Conservation (phyloP, 2,329 filamentous ascomycete genomes). For the Harringtonia lauricola region DNA sequence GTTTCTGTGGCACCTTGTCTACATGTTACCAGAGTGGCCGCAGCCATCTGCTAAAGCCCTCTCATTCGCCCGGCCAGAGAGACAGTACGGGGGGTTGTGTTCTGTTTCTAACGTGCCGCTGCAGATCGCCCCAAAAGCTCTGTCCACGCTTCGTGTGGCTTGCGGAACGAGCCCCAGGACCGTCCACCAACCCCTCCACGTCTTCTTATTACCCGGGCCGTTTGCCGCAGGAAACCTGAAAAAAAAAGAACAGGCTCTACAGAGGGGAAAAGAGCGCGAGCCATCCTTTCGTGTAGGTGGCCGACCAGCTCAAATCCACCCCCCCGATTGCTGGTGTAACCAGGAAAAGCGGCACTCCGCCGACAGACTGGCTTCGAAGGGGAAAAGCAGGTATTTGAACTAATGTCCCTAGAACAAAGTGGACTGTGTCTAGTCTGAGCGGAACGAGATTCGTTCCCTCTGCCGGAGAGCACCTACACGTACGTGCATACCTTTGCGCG, state of each 20-base stretch:
- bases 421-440: not conserved
- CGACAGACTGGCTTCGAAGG: not conserved
- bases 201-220: not conserved
- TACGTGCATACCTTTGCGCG: not conserved
- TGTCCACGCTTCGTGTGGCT: slow-evolving; percentile 1
- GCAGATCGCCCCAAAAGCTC: slow-evolving; percentile 4
- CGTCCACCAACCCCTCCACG: not conserved
- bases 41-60: too few species aligned
- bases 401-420: not conserved
- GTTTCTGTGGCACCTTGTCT: not conserved
- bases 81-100: too few species aligned
- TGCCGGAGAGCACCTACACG: too few species aligned
- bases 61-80: too few species aligned
- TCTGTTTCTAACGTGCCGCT: slow-evolving; percentile 1
- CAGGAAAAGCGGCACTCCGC: slow-evolving; percentile 8
- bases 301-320: slow-evolving; percentile 16
- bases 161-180: not conserved
- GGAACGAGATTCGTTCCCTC: not conserved
- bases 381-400: not conserved
- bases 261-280: slow-evolving; percentile 2
- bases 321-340: slow-evolving; percentile 18
- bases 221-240: not conserved
- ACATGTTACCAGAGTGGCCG: not conserved
- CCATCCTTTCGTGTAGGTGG: slow-evolving; percentile 14
- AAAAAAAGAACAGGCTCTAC: not conserved